These are phyloP conservation scores for Globisporangium polare DNA, from an alignment of 352 stramenopile genomes.

Conservation along the genomic window DNA sequence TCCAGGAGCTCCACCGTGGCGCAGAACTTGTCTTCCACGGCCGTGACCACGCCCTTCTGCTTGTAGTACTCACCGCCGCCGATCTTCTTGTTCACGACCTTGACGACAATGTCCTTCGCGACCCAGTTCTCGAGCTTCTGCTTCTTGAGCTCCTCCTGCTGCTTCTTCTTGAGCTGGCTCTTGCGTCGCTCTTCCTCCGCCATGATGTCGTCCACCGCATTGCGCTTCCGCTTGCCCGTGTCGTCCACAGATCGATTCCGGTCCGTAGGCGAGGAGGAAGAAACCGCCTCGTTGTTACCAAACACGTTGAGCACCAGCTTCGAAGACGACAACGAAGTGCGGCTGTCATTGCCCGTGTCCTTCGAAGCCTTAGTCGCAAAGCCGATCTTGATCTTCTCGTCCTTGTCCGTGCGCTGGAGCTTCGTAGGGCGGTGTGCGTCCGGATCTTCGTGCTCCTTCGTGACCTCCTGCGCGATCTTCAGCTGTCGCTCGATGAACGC, in stretches of 20 bases:
- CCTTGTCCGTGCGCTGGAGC: conserved; percentile 43
- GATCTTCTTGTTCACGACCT: conserved; percentile 93
- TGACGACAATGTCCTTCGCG: conserved; percentile 88
- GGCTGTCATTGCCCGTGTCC: conserved; percentile 13
- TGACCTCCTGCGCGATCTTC: conserved; percentile 46
- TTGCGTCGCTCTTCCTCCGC: conserved; percentile 49
- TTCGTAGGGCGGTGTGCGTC: conserved; percentile 54
- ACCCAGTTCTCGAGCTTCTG: conserved; percentile 90
- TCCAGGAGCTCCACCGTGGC: conserved; percentile 82
- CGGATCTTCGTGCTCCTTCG: conserved; percentile 21
- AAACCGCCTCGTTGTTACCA: not conserved
- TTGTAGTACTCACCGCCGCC: conserved; percentile 88
- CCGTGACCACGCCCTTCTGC: conserved; percentile 74
- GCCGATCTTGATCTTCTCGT: conserved; percentile 41
- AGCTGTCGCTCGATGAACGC: conserved; percentile 76
- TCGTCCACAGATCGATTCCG: conserved; percentile 12
- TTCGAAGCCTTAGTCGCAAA: conserved; percentile 26
- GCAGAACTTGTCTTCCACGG: conserved; percentile 78
- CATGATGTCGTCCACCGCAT: conserved; percentile 52
- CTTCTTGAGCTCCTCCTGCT: conserved; percentile 33
- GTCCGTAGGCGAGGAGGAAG: not conserved
- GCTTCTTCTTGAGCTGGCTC: conserved; percentile 28
- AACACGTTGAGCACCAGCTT: conserved; percentile 18
- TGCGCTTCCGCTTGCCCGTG: conserved; percentile 24
- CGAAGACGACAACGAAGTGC: not conserved